Base-by-base conservation (phyloP, 2,329 filamentous ascomycete genomes). In the Ramularia endophylla region DNA sequence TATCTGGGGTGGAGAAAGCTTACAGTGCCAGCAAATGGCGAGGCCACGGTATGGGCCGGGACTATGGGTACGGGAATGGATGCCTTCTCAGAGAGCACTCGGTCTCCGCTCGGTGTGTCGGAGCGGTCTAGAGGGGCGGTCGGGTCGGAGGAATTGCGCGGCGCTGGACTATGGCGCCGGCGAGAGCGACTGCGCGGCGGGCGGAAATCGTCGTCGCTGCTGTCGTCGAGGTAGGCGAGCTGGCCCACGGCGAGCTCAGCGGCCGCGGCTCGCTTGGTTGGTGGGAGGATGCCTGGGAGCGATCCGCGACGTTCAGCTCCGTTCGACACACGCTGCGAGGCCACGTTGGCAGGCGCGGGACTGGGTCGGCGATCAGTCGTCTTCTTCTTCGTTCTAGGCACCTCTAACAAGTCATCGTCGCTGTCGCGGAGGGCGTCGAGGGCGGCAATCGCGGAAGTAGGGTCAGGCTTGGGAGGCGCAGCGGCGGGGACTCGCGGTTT, bases 141-240 rank as follows among this genome's bases (percentile, higher is more conserved):
- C n/a, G n/a, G n/a, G 46, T 51, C 53, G 15, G 50, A 54, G 4
- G 29, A 22, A 16, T 48, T 47, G 30, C 53, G 47, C 11, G 51
- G 48, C 25, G 55, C 53, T n/a, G 58, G 58, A 43, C 56, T 59
- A 18, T 46, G 45, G 30, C 57, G 55, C 17, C 32, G 32, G 27
- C 49, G 43, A 17, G 36, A 47, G 27, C 54, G 53, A 5, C 38
- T 36, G n/a, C 41, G 16, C 17, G 37, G 38, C 20, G n/a, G n/a
- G 18, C 29, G 34, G 18, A 28, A 31, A 15, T 56, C 48, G 27
- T 55, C 54, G 51, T 58, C 53, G 41, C 50, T 49, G 43, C 53
- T 59, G 44, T 61, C 59, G 57, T 60, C 58, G 25, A 60, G 53
- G 38, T 58, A 60, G 31, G 58, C 58, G 29, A 60, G 43, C 33